phyloP scores from a whole-genome alignment of 2,329 filamentous ascomycete genomes.

The Trichophyton mentagrophytes region DNA sequence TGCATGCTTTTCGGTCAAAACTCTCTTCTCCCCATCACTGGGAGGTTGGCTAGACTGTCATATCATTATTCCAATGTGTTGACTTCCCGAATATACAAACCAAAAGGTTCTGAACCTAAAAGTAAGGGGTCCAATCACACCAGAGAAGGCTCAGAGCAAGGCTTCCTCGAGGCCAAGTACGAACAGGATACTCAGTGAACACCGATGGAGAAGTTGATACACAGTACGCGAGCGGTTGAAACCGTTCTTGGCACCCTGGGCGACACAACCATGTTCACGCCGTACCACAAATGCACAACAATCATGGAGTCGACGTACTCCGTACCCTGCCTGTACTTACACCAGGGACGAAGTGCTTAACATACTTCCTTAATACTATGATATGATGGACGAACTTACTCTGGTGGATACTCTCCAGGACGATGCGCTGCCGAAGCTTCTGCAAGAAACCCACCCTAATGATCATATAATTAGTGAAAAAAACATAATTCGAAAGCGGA shows the following conservation, averaged over 20 bases:
- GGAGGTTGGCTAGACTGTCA: background rate
- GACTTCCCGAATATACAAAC: background rate
- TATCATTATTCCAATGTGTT: background rate
- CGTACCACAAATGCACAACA: background rate
- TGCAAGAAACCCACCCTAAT: background rate
- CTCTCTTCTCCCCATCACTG: background rate
- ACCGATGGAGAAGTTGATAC: background rate
- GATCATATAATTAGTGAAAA: background rate
- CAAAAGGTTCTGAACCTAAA: background rate
- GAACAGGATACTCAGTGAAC: background rate
- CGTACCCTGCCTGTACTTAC: background rate
- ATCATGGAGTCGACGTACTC: background rate
- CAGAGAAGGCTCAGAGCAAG: background rate
- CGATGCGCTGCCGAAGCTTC: background rate
- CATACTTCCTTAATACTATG: too few relatives aligned
- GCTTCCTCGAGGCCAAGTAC: background rate
- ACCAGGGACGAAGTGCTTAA: background rate
- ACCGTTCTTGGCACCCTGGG: background rate
- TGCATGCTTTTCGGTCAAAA: background rate
- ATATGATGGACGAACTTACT: background rate
- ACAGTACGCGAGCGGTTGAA: background rate
- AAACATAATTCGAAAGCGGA: background rate
- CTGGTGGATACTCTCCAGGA: background rate
- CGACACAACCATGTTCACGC: background rate
- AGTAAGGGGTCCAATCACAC: background rate